phyloP scores from a whole-genome alignment of 2,329 filamentous ascomycete species.

The Paraconiothyrium sp. region DNA sequence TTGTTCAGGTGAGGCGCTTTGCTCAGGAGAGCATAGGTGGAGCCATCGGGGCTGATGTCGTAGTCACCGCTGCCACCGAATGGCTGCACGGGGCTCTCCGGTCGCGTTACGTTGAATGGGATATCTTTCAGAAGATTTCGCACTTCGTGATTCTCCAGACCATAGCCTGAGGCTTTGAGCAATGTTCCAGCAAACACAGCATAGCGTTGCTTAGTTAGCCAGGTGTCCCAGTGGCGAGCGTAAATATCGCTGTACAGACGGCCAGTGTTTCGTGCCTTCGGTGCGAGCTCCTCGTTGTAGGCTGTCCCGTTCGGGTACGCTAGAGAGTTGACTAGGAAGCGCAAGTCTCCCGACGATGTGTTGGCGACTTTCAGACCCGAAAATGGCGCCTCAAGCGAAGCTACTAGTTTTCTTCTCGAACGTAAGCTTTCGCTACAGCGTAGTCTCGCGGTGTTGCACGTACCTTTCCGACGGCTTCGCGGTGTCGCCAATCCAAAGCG shows the following conservation, averaged over 20 bases:
- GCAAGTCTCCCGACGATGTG: conserved; percentile 51
- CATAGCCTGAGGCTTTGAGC: conserved; percentile 38
- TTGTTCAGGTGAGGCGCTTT: conserved; percentile 77
- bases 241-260: conserved; percentile 79
- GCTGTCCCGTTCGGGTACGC: conserved; percentile 75
- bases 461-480: conserved; percentile 36
- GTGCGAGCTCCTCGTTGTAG: conserved; percentile 70
- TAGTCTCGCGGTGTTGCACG: background rate
- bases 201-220: conserved; percentile 73
- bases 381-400: conserved; percentile 57
- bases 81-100: conserved; percentile 75
- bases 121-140: conserved; percentile 71
- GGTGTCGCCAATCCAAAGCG: conserved; percentile 48
- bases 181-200: conserved; percentile 78
- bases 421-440: conserved; percentile 7
- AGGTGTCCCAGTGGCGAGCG: conserved; percentile 83
- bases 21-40: conserved; percentile 71
- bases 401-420: conserved; percentile 38
- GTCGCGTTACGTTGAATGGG: conserved; percentile 59
- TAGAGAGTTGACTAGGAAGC: conserved; percentile 64
- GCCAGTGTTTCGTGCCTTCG: conserved; percentile 68
- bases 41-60: conserved; percentile 72
- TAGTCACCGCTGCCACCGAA: conserved; percentile 84
- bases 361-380: conserved; percentile 60
- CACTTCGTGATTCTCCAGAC: conserved; percentile 46